These are phyloP conservation scores for Penicillium coffeae DNA, from an alignment of 495 filamentous ascomycete species.

Conservation along the genomic window DNA sequence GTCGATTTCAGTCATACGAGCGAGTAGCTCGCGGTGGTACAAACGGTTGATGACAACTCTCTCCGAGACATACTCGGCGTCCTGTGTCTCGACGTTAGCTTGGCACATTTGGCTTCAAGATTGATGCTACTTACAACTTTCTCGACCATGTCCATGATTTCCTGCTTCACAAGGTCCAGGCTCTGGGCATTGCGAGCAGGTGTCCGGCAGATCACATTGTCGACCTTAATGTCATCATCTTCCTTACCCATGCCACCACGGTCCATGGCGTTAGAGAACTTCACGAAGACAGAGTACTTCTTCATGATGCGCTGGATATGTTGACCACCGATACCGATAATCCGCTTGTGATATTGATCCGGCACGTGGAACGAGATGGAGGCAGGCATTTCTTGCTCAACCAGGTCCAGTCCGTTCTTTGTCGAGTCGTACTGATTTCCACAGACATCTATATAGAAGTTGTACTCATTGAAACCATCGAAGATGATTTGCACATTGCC, in stretches of 20 bases:
- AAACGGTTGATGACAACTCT: conserved; percentile 89
- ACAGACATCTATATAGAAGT: conserved; percentile 97
- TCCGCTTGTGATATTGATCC: conserved; percentile 99
- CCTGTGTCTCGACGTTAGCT: conserved; percentile 42
- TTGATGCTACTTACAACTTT: conserved; percentile 64
- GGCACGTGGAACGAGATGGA: conserved; percentile 99
- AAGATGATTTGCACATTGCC: conserved; percentile 98
- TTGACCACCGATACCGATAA: conserved; percentile 96
- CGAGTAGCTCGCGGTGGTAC: conserved; percentile 88
- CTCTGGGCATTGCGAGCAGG: conserved; percentile 96
- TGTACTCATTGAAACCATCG: conserved; percentile 98
- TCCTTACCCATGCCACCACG: conserved; percentile 90
- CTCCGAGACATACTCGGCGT: conserved; percentile 94
- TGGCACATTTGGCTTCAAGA: not conserved
- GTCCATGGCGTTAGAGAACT: conserved; percentile 99
- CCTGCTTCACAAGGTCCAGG: conserved; percentile 93
- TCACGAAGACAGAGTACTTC: conserved; percentile 99
- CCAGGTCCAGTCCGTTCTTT: conserved; percentile 84
- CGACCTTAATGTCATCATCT: conserved; percentile 95
- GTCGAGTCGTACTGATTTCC: conserved; percentile 87
- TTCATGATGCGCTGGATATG: conserved; percentile 99
- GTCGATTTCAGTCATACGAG: conserved; percentile 82
- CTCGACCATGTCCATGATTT: conserved; percentile 99
- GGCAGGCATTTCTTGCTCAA: conserved; percentile 98
- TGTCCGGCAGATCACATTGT: conserved; percentile 98